These are phyloP conservation scores for Zygnema circumcarinatum DNA, from an alignment of 139 green algal species.

Conservation along the genomic window DNA sequence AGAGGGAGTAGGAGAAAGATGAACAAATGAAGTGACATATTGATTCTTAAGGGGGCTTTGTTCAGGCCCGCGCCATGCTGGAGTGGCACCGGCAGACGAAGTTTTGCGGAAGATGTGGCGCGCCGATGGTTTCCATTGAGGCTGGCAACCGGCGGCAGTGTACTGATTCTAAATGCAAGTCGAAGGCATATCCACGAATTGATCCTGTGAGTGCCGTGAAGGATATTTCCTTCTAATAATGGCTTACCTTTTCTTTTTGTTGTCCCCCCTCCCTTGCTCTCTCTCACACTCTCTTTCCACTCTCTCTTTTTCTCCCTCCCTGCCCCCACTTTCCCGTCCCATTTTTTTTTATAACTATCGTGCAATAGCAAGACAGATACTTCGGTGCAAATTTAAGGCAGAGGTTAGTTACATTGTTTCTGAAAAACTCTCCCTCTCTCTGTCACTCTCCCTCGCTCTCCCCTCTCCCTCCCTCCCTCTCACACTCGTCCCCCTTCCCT, in stretches of 20 bases:
- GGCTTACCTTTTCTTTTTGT: no score
- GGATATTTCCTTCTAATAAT: slow-evolving; percentile 5
- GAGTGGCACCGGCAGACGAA: slow-evolving; percentile 12
- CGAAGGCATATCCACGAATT: slow-evolving; percentile 37
- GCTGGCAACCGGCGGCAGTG: slow-evolving; percentile 26
- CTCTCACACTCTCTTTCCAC: not conserved
- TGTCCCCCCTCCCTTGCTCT: no score
- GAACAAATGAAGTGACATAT: no score
- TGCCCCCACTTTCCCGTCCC: not conserved
- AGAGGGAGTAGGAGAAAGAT: no score
- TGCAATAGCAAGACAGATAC: no score
- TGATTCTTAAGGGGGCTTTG: not conserved
- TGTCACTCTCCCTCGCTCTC: no score
- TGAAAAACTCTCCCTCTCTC: no score
- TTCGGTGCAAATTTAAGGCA: no score
- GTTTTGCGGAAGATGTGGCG: slow-evolving; percentile 36
- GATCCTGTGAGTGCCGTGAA: slow-evolving; percentile 37
- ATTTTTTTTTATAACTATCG: no score
- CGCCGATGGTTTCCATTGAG: slow-evolving; percentile 10
- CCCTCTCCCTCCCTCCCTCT: no score
- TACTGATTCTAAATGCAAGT: not conserved
- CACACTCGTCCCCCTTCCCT: no score
- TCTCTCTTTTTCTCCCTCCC: not conserved
- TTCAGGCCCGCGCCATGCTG: slow-evolving; percentile 34
- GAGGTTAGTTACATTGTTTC: no score